Evolutionary conservation across 352 stramenopile species (phyloP), one percentile per base, ranked within the genome.

Genomic region (Phytophthora colocasiae): DNA sequence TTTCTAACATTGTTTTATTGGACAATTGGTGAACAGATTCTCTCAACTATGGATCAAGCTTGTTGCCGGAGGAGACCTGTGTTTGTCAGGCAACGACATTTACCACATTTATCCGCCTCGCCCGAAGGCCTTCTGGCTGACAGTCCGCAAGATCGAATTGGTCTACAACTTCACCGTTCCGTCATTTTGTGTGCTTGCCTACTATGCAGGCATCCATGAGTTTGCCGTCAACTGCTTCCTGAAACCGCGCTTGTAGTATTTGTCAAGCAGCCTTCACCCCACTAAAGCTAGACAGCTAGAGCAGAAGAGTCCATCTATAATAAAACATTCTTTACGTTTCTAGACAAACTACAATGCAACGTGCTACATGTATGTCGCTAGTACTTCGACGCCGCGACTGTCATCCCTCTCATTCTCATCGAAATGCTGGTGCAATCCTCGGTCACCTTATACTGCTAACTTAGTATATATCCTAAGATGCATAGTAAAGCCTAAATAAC

Each of bases 101-200:
- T 85, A 85, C 53, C 71, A 78, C 51, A 77, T 85, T 40, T 68
- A 76, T 26, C 77, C 77, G 22, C 71, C 71, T 39, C 78, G 78
- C 15, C 71, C 75, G n/a, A 80, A 75, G 46, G 27, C 62, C 6
- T 86, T 86, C 44, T 83, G 75, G 78, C 45, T 56, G 3, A 54
- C 69, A 2, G 71, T 68, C 14, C 75, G 60, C 58, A 78, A 78
- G 51, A 81, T 86, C 55, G 78, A 86, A 36, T 46, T 86, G 43
- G 34, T 78, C 51, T 77, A 75, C 58, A 81, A 82, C 48, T 58
- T 78, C 38, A 78, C 44, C 1, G 56, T 86, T 8, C 78, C 78
- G 11, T 58, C 71, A 27, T 57, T 75, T 19, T 81, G 74, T 34
- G 73, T 77, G 40, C 48, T 78, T 10, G 55, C 34, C 2, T 72